These are phyloP conservation scores for Mycosphaerelloides madeirae DNA, from an alignment of 2,329 filamentous ascomycete species.

Conservation along the genomic window DNA sequence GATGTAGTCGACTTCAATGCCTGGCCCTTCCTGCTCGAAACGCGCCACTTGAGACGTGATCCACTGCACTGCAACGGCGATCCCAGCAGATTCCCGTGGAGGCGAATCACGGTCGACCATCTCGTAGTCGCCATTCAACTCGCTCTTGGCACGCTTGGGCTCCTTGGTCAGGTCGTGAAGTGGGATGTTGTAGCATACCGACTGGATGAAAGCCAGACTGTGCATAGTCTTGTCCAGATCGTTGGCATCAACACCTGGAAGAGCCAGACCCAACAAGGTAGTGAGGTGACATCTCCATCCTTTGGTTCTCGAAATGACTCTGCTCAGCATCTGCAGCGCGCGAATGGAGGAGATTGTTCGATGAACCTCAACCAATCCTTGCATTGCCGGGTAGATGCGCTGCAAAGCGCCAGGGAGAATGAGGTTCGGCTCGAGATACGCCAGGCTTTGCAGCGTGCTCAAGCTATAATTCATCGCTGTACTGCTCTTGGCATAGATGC, in stretches of 20 bases:
- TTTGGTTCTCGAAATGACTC: conserved; percentile 85
- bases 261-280: conserved; percentile 80
- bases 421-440: conserved; percentile 84
- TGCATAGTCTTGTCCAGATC: conserved; percentile 95
- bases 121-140: conserved; percentile 28
- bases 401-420: conserved; percentile 91
- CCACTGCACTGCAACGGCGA: conserved; percentile 76
- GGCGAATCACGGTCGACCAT: conserved; percentile 23
- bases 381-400: conserved; percentile 92
- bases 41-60: conserved; percentile 90
- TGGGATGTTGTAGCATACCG: conserved; percentile 92
- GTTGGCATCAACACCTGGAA: conserved; percentile 96
- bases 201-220: conserved; percentile 90
- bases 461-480: conserved; percentile 90
- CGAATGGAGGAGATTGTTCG: conserved; percentile 90
- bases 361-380: conserved; percentile 95
- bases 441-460: conserved; percentile 80
- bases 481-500: conserved; percentile 91
- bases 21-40: conserved; percentile 81
- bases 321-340: conserved; percentile 84
- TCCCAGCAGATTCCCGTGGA: conserved; percentile 33
- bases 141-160: conserved; percentile 37
- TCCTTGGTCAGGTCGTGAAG: conserved; percentile 74
- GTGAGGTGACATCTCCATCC: conserved; percentile 97
- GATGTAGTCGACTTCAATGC: conserved; percentile 80